Conservation (phyloP, 192 early-diverging fungal species). For the Backusella australiensis region DNA sequence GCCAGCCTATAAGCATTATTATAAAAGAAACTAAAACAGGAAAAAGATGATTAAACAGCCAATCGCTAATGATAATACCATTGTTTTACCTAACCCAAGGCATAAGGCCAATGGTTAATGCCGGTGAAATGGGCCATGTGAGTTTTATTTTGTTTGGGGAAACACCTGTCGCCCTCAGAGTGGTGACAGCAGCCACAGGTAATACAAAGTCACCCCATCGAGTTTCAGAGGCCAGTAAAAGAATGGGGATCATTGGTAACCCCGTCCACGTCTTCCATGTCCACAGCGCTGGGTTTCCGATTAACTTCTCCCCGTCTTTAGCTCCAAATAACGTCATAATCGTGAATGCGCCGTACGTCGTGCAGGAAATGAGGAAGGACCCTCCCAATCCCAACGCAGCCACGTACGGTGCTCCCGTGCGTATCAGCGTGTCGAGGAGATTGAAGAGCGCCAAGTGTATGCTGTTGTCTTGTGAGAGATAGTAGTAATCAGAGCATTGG, state of each 20-base stretch:
- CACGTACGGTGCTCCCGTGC: conserved; percentile 61
- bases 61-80: not conserved
- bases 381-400: conserved; percentile 58
- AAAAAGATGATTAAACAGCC: not conserved
- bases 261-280: conserved; percentile 61
- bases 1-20: conserved; percentile 11
- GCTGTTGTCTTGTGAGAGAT: conserved; percentile 55
- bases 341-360: conserved; percentile 67
- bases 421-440: conserved; percentile 50
- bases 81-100: conserved; percentile 53
- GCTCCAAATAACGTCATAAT: conserved; percentile 66
- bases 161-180: conserved; percentile 39
- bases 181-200: conserved; percentile 59
- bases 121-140: conserved; percentile 60
- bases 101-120: conserved; percentile 57
- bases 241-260: conserved; percentile 47
- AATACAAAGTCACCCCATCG: conserved; percentile 56
- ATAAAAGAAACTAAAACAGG: conserved; percentile 3
- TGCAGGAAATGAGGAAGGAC: conserved; percentile 59
- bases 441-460: conserved; percentile 50
- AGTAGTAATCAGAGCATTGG: conserved; percentile 63
- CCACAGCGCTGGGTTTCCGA: conserved; percentile 56
- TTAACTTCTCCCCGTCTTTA: conserved; percentile 53
- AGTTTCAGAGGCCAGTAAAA: conserved; percentile 61
- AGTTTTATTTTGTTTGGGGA: conserved; percentile 50